Conservation (phyloP, 371 early-diverging fungal species). For the Lichtheimia corymbifera region DNA sequence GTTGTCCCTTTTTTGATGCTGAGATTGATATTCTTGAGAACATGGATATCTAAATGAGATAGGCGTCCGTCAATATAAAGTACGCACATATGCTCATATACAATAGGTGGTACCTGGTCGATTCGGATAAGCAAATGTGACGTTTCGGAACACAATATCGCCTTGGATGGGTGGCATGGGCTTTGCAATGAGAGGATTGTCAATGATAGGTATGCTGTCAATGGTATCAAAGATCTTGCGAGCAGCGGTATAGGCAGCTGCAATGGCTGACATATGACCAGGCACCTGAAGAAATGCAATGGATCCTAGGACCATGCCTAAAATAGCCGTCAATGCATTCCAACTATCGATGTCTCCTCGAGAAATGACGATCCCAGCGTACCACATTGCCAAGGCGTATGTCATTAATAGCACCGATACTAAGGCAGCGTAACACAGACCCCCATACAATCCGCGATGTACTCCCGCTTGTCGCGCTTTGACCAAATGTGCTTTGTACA, state of each 20-base stretch:
- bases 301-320: slow-evolving; percentile 66
- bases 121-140: slow-evolving; percentile 79
- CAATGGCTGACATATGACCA: slow-evolving; percentile 61
- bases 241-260: slow-evolving; percentile 69
- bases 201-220: slow-evolving; percentile 73
- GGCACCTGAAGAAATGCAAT: slow-evolving; percentile 47
- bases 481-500: slow-evolving; percentile 60
- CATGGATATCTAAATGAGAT: slow-evolving; percentile 48
- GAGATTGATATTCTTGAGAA: slow-evolving; percentile 63
- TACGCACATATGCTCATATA: not conserved
- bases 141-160: slow-evolving; percentile 69
- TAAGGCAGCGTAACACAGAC: slow-evolving; percentile 48
- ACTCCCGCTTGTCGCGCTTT: slow-evolving; percentile 60
- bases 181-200: slow-evolving; percentile 59
- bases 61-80: not conserved
- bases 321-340: slow-evolving; percentile 65
- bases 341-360: slow-evolving; percentile 1
- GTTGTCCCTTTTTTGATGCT: slow-evolving; percentile 73
- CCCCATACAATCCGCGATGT: slow-evolving; percentile 49
- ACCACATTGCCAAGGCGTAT: slow-evolving; percentile 72
- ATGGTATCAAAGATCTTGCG: slow-evolving; percentile 76
- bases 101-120: slow-evolving; percentile 42
- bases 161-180: slow-evolving; percentile 56
- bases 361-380: slow-evolving; percentile 55
- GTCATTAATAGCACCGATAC: slow-evolving; percentile 57